These are phyloP conservation scores for Hericium alpestre DNA, from an alignment of 768 basidiomycete genomes.

Conservation along the genomic window DNA sequence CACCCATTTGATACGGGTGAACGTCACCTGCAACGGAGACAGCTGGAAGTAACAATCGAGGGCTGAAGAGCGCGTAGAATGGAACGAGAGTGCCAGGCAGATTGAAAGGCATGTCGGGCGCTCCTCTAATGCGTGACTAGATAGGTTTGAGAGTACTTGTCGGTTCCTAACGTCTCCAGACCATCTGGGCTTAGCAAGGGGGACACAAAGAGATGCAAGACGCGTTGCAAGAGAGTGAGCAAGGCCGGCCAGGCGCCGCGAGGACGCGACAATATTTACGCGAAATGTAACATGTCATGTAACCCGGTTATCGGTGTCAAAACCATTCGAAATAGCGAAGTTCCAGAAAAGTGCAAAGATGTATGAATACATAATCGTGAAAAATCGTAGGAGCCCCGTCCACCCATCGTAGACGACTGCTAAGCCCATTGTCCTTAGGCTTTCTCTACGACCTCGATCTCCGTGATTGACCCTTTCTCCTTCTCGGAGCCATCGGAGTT, in stretches of 20 bases:
- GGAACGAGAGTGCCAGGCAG: conserved; percentile 60
- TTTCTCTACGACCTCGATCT: not conserved
- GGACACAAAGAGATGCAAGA: too few species aligned
- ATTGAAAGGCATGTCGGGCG: conserved; percentile 55
- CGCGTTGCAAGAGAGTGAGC: too few species aligned
- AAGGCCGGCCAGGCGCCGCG: too few species aligned
- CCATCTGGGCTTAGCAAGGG: too few species aligned
- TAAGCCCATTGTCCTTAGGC: not conserved
- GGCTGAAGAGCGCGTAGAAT: conserved; percentile 58
- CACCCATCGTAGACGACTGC: not conserved
- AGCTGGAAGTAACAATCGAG: conserved; percentile 58
- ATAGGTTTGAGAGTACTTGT: too few species aligned
- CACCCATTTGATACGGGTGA: not conserved
- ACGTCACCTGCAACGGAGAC: conserved; percentile 56
- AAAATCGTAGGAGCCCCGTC: not conserved
- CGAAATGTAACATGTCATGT: too few species aligned
- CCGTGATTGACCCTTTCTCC: not conserved
- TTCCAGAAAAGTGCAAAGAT: not conserved
- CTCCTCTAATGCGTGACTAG: too few species aligned
- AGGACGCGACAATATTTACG: too few species aligned
- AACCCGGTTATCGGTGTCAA: too few species aligned
- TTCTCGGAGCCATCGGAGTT: not conserved
- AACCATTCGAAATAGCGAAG: too few species aligned
- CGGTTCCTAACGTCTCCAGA: too few species aligned
- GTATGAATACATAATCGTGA: not conserved